Percentiles rank a stretch among this genome's conserved stretches.
These are phyloP conservation scores for Arabidopsis lyrata DNA, from an alignment of 441 rosid genomes.

Conservation along the genomic window DNA sequence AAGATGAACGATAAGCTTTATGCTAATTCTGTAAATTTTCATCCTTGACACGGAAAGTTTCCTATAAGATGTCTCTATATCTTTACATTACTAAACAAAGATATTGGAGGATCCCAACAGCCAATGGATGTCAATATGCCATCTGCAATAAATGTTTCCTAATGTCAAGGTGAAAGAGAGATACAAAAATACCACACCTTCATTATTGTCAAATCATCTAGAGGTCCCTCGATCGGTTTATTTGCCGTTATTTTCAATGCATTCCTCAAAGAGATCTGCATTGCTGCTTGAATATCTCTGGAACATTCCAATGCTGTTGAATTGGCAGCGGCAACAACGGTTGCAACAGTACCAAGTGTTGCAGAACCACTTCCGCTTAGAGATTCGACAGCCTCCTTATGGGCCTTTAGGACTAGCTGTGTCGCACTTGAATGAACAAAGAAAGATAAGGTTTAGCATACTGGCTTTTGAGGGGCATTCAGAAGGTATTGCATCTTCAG, in stretches of 20 bases:
- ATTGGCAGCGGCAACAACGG: constrained; percentile 98
- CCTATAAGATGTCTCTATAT: constrained; percentile 50
- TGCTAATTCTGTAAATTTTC: constrained; percentile 67
- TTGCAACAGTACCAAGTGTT: constrained; percentile 89
- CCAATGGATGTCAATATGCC: neutral
- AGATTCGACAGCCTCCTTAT: constrained; percentile 95
- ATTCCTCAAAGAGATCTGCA: constrained; percentile 94
- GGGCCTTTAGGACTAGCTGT: constrained; percentile 93
- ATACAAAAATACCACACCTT: constrained; percentile 55
- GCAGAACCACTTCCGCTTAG: constrained; percentile 90
- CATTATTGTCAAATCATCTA: constrained; percentile 96
- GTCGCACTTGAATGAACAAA: constrained; percentile 64
- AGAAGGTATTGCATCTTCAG: neutral
- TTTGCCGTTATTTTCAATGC: constrained; percentile 70
- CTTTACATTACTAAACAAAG: constrained; percentile 10
- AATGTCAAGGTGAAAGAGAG: neutral
- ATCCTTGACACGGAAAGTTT: constrained; percentile 75
- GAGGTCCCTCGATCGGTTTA: constrained; percentile 76
- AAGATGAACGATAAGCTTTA: neutral
- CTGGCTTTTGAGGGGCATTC: neutral
- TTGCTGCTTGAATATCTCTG: constrained; percentile 95
- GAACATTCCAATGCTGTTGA: constrained; percentile 91
- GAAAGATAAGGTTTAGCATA: constrained; percentile 3
- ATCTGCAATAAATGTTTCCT: neutral
- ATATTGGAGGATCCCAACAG: constrained; percentile 20